Evolutionary conservation across 31 red algal genomes (phyloP), one percentile per base, ranked within the genome.

Genomic region (Asparagopsis taxiformis): DNA sequence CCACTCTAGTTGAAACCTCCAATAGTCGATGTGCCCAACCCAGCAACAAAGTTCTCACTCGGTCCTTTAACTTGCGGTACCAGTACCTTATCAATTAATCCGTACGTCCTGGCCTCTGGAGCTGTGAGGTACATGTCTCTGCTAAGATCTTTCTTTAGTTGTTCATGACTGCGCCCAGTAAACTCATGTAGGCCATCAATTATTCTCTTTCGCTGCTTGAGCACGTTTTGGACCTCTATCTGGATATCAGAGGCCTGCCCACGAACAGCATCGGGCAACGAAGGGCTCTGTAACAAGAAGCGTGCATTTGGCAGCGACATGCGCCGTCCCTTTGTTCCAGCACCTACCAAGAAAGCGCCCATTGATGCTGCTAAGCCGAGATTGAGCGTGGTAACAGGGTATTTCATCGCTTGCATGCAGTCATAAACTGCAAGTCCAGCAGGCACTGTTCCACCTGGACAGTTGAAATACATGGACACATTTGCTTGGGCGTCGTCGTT

Each of bases 61-160:
- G 79, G 79, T 23, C 68, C 79, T 53, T 91, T 96, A n/a, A 82
- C 81, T 33, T 59, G 46, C 1, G 94, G 87, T 71, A 70, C 55
- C 24, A 97, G 85, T 6, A 97, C 89, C 44, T 77, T 73, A 51
- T 97, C 94, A 56, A 97, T 93, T 23, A 97, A 68, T 9, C 94
- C 94, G 64, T 93, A 97, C 51, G 91, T 79, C n/a, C 90, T 51
- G 29, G 94, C 94, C 72, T 97, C 94, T 10, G 80, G 74, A 31
- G 94, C 94, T 10, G 94, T 93, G 29, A 97, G 74, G 62, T 97
- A 97, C 58, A 92, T 72, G 50, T 97, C 94, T 23, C 94, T 58
- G 31, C 63, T 62, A 21, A 97, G 60, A 25, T 93, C 94, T 24
- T 93, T 56, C 54, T 72, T 77, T 13, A 97, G 71, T 11, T 68